Evolutionary conservation across 1,284 basidiomycete species (phyloP).

Genomic region (Schizophyllum amplum): DNA sequence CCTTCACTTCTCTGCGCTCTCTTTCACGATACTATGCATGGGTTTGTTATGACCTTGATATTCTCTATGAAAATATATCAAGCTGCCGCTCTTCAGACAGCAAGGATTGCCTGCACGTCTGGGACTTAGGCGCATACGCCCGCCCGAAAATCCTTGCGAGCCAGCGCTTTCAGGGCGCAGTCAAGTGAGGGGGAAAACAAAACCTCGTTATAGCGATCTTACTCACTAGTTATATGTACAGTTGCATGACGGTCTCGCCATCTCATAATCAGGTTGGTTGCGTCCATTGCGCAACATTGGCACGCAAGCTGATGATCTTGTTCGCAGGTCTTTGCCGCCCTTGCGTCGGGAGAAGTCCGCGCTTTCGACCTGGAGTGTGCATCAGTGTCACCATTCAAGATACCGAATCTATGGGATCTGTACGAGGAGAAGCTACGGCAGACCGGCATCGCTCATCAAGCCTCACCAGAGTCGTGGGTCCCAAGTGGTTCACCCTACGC

Average conservation of each 20-base stretch:
- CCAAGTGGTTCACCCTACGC: too few relatives aligned
- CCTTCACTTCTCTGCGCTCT: slow-evolving; percentile 52
- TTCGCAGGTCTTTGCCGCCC: slow-evolving; percentile 48
- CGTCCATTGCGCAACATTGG: slow-evolving; percentile 10
- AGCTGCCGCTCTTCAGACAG: slow-evolving; percentile 37
- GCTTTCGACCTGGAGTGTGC: slow-evolving; percentile 67
- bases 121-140: slow-evolving; percentile 52
- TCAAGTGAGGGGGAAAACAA: slow-evolving; percentile 30
- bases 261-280: slow-evolving; percentile 69
- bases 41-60: slow-evolving; percentile 33
- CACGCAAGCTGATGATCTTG: slow-evolving; percentile 2
- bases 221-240: slow-evolving; percentile 18
- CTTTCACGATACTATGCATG: slow-evolving; percentile 53
- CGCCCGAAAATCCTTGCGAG: slow-evolving; percentile 47
- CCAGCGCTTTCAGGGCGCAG: slow-evolving; percentile 39
- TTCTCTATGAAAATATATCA: slow-evolving; percentile 1
- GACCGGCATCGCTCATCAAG: slow-evolving; percentile 42
- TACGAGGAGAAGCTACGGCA: slow-evolving; percentile 59
- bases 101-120: slow-evolving; percentile 59
- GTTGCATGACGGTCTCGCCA: slow-evolving; percentile 58
- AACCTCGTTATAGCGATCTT: slow-evolving; percentile 24
- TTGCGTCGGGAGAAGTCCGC: slow-evolving; percentile 50
- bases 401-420: slow-evolving; percentile 69
- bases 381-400: slow-evolving; percentile 53
- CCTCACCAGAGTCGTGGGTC: slow-evolving; percentile 34